Evolutionary conservation across 805 yeast genomes (phyloP).

Genomic region (Kurtzmaniella cleridarum): DNA sequence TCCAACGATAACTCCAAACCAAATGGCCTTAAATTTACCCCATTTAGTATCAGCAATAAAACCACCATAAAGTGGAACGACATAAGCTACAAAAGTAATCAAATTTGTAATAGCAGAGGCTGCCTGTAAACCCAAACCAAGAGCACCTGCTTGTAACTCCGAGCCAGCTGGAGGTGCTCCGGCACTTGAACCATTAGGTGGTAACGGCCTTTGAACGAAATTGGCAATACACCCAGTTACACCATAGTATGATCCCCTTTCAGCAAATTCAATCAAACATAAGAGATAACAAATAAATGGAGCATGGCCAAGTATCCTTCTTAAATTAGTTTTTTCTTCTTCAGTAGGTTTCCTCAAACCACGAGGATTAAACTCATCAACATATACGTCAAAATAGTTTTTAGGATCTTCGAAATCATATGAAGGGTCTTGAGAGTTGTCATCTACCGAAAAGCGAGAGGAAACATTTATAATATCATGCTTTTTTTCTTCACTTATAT

Average conservation of each 20-base stretch:
- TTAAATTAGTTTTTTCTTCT: constrained; percentile 18
- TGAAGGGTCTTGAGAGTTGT: too few species aligned
- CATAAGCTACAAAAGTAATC: constrained; percentile 45
- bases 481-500: too few species aligned
- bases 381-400: constrained; percentile 16
- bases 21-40: constrained; percentile 34
- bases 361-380: constrained; percentile 30
- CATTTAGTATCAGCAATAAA: constrained; percentile 44
- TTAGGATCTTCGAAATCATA: constrained; percentile 18
- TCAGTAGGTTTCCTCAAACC: constrained; percentile 34
- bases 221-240: constrained; percentile 39
- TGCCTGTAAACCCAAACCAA: constrained; percentile 39
- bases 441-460: too few species aligned
- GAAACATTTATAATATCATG: too few species aligned
- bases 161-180: constrained; percentile 33
- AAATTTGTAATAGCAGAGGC: constrained; percentile 45
- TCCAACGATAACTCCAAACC: constrained; percentile 30
- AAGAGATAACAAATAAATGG: constrained; percentile 47
- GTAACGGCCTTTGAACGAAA: constrained; percentile 49
- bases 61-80: constrained; percentile 49
- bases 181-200: constrained; percentile 41
- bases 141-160: constrained; percentile 45
- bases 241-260: constrained; percentile 52
- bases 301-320: constrained; percentile 41
- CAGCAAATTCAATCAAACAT: constrained; percentile 47